These are phyloP conservation scores for Podila minutissima DNA, from an alignment of 192 early-diverging fungal genomes.

Conservation along the genomic window DNA sequence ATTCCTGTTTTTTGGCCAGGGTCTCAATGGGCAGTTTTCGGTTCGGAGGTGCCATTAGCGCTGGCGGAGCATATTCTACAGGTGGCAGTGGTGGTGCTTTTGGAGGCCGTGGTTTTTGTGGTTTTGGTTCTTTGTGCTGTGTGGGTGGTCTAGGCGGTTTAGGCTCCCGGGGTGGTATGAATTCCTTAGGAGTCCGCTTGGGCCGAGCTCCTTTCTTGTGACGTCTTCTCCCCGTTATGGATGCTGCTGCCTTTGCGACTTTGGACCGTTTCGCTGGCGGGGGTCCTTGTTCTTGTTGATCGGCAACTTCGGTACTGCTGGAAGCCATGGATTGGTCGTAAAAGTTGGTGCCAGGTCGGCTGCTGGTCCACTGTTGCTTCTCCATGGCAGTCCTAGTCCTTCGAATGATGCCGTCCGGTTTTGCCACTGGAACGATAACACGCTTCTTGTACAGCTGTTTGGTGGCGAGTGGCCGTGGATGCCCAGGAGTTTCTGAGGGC, in stretches of 20 bases:
- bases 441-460: slow-evolving; percentile 31
- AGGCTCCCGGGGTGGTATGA: background rate
- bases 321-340: slow-evolving; percentile 14
- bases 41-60: background rate
- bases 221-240: background rate
- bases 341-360: slow-evolving; percentile 1
- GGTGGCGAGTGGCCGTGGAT: slow-evolving; percentile 13
- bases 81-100: background rate
- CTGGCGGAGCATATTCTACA: background rate
- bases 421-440: background rate
- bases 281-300: background rate
- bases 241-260: background rate
- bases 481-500: too few relatives aligned
- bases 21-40: slow-evolving; percentile 3
- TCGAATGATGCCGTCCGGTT: slow-evolving; percentile 18
- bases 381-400: slow-evolving; percentile 11
- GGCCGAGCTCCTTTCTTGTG: background rate
- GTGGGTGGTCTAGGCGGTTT: background rate
- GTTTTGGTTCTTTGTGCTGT: background rate
- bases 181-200: background rate
- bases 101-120: background rate
- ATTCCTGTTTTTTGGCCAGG: slow-evolving; percentile 13
- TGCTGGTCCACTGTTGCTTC: background rate
- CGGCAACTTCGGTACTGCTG: background rate
- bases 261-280: background rate